phyloP scores from a whole-genome alignment of 169 alveolate genomes.

The Plasmodium inui region DNA sequence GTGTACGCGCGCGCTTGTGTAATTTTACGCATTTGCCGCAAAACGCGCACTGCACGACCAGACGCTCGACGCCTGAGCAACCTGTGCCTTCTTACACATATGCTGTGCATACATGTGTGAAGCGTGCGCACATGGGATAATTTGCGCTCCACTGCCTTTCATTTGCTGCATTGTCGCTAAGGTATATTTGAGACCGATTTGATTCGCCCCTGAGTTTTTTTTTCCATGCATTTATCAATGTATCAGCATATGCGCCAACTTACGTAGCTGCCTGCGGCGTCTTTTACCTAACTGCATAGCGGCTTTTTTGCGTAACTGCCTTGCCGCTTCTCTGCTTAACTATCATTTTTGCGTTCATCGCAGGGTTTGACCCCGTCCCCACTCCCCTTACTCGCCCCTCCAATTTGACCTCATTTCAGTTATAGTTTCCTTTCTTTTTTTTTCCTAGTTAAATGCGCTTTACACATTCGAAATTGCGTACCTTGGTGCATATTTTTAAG shows the following conservation, averaged over 20 bases:
- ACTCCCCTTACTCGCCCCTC: background rate
- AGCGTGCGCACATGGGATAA: background rate
- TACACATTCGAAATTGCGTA: background rate
- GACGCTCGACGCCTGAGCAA: conserved; percentile 8
- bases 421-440: background rate
- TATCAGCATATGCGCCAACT: background rate
- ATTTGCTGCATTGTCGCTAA: conserved; percentile 14
- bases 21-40: background rate
- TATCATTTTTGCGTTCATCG: background rate
- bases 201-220: conserved; percentile 16
- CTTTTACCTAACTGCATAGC: background rate
- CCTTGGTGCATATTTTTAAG: background rate
- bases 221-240: background rate
- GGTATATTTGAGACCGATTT: conserved; percentile 44
- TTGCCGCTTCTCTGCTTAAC: background rate
- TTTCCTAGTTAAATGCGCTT: background rate
- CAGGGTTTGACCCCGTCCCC: background rate
- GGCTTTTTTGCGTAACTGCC: background rate
- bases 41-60: conserved; percentile 3
- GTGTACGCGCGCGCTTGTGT: background rate
- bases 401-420: background rate
- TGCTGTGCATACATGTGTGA: conserved; percentile 11
- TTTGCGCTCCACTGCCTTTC: background rate
- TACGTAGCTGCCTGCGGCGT: background rate
- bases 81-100: conserved; percentile 5